Evolutionary conservation across 768 basidiomycete genomes (phyloP).

Genomic region (Russula ochroleuca): DNA sequence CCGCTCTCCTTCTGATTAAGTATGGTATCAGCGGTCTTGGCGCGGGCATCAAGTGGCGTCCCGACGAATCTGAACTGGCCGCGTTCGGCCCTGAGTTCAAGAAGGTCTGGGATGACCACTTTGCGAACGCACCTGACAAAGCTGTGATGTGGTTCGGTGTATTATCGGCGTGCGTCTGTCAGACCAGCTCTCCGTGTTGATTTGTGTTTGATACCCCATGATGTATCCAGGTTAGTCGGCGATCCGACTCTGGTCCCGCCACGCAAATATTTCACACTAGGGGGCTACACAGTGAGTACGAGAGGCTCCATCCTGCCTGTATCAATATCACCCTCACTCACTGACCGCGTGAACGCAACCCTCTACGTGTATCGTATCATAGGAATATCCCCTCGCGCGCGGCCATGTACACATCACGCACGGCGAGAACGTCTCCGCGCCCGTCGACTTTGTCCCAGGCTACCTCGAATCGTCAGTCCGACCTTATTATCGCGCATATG

Average conservation of each 20-base stretch:
- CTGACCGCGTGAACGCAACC: not conserved
- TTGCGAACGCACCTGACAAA: conserved; percentile 30
- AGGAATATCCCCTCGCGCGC: conserved; percentile 27
- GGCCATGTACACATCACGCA: conserved; percentile 31
- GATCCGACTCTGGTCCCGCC: not conserved
- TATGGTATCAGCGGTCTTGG: conserved; percentile 10
- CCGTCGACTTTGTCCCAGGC: conserved; percentile 30
- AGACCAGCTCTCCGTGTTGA: too few relatives aligned
- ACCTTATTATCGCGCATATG: not conserved
- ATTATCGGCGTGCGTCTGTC: conserved; percentile 22
- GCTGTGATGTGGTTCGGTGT: conserved; percentile 25
- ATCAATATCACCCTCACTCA: not conserved
- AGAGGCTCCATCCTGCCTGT: not conserved
- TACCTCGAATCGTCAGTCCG: conserved; percentile 28
- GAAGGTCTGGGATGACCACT: conserved; percentile 29
- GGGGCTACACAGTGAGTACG: conserved; percentile 10
- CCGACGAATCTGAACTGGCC: conserved; percentile 27
- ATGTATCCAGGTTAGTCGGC: not conserved
- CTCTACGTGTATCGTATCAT: too few relatives aligned
- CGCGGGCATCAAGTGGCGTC: conserved; percentile 30
- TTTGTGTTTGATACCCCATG: not conserved
- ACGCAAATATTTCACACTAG: conserved; percentile 29
- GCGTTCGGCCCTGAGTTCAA: conserved; percentile 31
- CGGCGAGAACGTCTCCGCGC: conserved; percentile 26
- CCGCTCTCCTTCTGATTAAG: not conserved